Evolutionary conservation across 1,139 yeast genomes (phyloP).

Genomic region (Candida glucosophila): DNA sequence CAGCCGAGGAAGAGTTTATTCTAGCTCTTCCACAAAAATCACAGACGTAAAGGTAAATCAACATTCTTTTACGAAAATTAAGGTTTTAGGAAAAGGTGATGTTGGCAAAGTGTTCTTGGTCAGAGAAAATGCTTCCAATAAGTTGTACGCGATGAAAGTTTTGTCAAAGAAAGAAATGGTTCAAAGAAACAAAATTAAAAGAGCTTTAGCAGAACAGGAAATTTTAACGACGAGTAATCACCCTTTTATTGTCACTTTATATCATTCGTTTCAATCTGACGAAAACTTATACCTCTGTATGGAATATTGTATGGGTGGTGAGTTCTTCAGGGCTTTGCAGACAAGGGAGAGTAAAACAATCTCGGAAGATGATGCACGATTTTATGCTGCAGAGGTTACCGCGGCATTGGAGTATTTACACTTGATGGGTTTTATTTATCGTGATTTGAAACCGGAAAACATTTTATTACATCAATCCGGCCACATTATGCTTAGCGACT

Average conservation of each 20-base stretch:
- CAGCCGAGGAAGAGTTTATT: slow-evolving; percentile 57
- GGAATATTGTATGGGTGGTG: slow-evolving; percentile 99
- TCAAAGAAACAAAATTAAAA: slow-evolving; percentile 84
- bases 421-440: slow-evolving; percentile 90
- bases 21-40: slow-evolving; percentile 66
- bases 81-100: slow-evolving; percentile 90
- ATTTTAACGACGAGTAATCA: slow-evolving; percentile 92
- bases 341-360: slow-evolving; percentile 83
- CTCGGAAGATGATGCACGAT: slow-evolving; percentile 79
- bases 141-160: slow-evolving; percentile 88
- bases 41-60: slow-evolving; percentile 79
- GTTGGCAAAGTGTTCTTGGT: slow-evolving; percentile 95
- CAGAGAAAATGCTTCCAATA: slow-evolving; percentile 65
- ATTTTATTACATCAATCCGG: slow-evolving; percentile 91
- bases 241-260: slow-evolving; percentile 92
- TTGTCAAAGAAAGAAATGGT: slow-evolving; percentile 89
- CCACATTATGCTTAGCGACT: slow-evolving; percentile 95
- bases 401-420: slow-evolving; percentile 96
- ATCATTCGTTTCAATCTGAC: slow-evolving; percentile 93
- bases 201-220: slow-evolving; percentile 95
- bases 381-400: slow-evolving; percentile 96
- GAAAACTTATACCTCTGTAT: slow-evolving; percentile 90
- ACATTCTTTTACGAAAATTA: slow-evolving; percentile 78
- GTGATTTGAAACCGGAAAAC: slow-evolving; percentile 94
- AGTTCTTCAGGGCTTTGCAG: slow-evolving; percentile 92